Evolutionary conservation across 345 rosid species (phyloP).

Genomic region (Melastoma malabathricum): DNA sequence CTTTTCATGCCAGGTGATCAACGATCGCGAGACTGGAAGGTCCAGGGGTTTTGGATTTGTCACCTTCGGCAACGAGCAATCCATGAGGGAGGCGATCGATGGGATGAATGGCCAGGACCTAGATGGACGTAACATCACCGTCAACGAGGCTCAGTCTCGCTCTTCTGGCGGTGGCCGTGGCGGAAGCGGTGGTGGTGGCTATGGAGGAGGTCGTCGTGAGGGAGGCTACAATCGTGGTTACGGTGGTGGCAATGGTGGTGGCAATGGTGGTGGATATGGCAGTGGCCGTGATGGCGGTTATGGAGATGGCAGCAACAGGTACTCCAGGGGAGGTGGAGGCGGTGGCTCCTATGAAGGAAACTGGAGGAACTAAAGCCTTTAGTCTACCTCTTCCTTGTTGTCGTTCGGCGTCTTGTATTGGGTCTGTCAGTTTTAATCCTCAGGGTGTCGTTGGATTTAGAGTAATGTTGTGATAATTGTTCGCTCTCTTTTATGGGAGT

Average conservation of each 20-base stretch:
- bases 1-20: constrained; percentile 32
- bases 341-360: constrained; percentile 21
- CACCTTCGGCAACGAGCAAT: constrained; percentile 58
- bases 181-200: constrained; percentile 27
- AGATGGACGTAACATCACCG: constrained; percentile 69
- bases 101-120: constrained; percentile 83
- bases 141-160: constrained; percentile 76
- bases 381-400: not conserved
- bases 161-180: constrained; percentile 38
- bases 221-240: constrained; percentile 24
- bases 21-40: constrained; percentile 80
- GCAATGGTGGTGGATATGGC: constrained; percentile 33
- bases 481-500: no score
- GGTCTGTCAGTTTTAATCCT: not conserved
- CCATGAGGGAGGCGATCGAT: constrained; percentile 78
- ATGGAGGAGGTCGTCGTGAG: constrained; percentile 24
- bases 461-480: no score
- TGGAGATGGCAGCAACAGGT: constrained; percentile 21
- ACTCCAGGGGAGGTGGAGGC: constrained; percentile 36
- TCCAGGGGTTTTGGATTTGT: constrained; percentile 81
- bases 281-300: constrained; percentile 25
- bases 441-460: no score
- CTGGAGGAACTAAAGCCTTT: constrained; percentile 28
- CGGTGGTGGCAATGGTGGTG: constrained; percentile 18
- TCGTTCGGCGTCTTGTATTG: not conserved